Conservation (phyloP, 805 yeast species). For the Ogataea trehaloabstinens region DNA sequence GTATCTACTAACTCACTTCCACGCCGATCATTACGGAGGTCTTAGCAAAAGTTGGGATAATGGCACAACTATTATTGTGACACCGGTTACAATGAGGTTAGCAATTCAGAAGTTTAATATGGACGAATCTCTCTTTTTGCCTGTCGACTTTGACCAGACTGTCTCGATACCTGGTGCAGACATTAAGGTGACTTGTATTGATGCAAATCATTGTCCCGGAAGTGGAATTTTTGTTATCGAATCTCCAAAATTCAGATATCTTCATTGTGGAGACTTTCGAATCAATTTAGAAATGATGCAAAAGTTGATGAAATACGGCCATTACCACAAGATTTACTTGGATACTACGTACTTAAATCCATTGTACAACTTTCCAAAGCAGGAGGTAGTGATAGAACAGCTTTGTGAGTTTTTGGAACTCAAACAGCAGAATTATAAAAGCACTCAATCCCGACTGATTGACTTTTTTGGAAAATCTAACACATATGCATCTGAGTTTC, state of each 20-base stretch:
- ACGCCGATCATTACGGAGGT: slow-evolving; percentile 93
- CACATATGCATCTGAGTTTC: slow-evolving; percentile 20
- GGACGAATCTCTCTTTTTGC: slow-evolving; percentile 39
- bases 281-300: slow-evolving; percentile 53
- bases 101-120: slow-evolving; percentile 54
- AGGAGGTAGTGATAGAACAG: slow-evolving; percentile 59
- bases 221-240: slow-evolving; percentile 78
- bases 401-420: slow-evolving; percentile 51
- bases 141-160: slow-evolving; percentile 38
- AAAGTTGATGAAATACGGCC: slow-evolving; percentile 28
- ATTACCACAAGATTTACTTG: slow-evolving; percentile 64
- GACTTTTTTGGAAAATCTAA: slow-evolving; percentile 30
- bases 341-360: slow-evolving; percentile 91
- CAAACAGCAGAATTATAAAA: slow-evolving; percentile 23
- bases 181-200: slow-evolving; percentile 58
- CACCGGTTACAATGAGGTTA: slow-evolving; percentile 64
- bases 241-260: slow-evolving; percentile 36
- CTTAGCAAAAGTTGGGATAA: slow-evolving; percentile 71
- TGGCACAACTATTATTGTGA: slow-evolving; percentile 64
- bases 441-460: slow-evolving; percentile 34
- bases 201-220: slow-evolving; percentile 98
- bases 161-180: slow-evolving; percentile 39
- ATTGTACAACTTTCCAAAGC: slow-evolving; percentile 72
- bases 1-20: slow-evolving; percentile 80
- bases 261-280: slow-evolving; percentile 95